A percentile compares a stretch with the other conserved stretches of the same genome.
Evolutionary conservation across 495 filamentous ascomycete genomes (phyloP).

Genomic region (Penicillium canariense): DNA sequence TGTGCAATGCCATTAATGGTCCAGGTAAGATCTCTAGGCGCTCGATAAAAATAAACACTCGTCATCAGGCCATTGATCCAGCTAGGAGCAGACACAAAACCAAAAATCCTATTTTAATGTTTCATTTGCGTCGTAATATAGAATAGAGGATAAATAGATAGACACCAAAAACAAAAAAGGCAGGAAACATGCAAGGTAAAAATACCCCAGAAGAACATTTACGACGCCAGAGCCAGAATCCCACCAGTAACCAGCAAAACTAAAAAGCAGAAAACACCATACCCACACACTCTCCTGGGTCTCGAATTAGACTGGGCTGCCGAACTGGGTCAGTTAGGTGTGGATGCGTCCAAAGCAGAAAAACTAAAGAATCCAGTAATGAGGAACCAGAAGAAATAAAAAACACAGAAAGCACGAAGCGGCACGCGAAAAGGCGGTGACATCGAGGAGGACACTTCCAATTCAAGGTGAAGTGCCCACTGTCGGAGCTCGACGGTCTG

Average conservation of each 20-base stretch:
- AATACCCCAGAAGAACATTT: slow-evolving; percentile 3
- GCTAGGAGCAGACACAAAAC: not conserved
- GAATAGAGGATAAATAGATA: slow-evolving; percentile 1
- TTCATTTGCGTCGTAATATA: not conserved
- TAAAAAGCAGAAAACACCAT: slow-evolving; percentile 8
- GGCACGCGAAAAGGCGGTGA: slow-evolving; percentile 5
- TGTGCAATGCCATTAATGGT: too few relatives aligned
- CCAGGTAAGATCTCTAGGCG: too few relatives aligned
- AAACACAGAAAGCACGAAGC: not conserved
- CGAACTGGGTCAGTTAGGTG: slow-evolving; percentile 24
- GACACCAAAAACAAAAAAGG: slow-evolving; percentile 1
- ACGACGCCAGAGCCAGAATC: slow-evolving; percentile 11
- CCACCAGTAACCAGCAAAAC: not conserved
- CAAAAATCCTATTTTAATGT: not conserved
- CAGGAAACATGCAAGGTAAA: slow-evolving; percentile 3
- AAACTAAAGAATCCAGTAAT: slow-evolving; percentile 21
- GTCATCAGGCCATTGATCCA: not conserved
- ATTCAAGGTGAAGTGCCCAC: not conserved
- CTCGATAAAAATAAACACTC: too few relatives aligned
- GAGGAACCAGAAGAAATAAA: slow-evolving; percentile 13
- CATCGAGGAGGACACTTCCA: slow-evolving; percentile 7
- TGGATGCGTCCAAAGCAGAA: slow-evolving; percentile 6
- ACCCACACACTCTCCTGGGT: slow-evolving; percentile 15
- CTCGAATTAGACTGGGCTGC: slow-evolving; percentile 13
- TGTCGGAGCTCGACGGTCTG: not conserved